Base-by-base conservation (phyloP, 768 basidiomycete species). In the Podaxis pistillaris region DNA sequence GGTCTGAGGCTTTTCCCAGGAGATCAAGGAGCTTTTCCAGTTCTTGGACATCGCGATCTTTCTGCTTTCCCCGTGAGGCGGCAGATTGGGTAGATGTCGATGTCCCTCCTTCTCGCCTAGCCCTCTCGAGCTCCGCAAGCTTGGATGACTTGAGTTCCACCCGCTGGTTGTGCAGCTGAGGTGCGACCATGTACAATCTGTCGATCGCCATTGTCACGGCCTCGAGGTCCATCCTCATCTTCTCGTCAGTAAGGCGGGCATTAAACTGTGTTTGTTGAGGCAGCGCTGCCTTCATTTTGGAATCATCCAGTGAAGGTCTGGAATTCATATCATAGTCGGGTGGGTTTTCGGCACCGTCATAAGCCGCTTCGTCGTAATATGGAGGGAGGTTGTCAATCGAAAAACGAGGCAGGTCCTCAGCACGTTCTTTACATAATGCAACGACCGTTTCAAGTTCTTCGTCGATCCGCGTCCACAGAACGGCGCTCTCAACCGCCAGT, bases 91-190 rank as follows among this genome's bases (percentile, higher is more conserved):
- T 41, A 17, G 38, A 22, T 12, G 58, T 65, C 7, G 71, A 69
- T 7, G 67, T 63, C 19, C 68, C 55, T 9, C 80, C 83, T 46
- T 79, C 77, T 58, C 75, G 75, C 49, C 84, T 76, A 4, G 91
- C 93, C 49, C 82, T 82, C 73, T 93, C 90, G 78, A 94, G 83
- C 74, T 93, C 82, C n/a, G 81, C 81, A 12, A 93, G 82, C 70
- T 93, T 91, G 26, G 84, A 76, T 4, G 81, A 81, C 68, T 89
- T 88, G 50, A 96, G 83, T 72, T 96, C 95, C n/a, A 92, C 94
- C 0, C 97, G 86, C 73, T 99, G 96, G 71, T 96, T 90, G 63
- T 90, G 86, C 46, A 98, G 74, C 72, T 96, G 95, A 0, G 96
- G 96, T 0, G 94, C 87, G 33, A 89, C 91, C 7, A 84, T 73